phyloP scores from a whole-genome alignment of 2,329 filamentous ascomycete species.

The Colletotrichum sp. region DNA sequence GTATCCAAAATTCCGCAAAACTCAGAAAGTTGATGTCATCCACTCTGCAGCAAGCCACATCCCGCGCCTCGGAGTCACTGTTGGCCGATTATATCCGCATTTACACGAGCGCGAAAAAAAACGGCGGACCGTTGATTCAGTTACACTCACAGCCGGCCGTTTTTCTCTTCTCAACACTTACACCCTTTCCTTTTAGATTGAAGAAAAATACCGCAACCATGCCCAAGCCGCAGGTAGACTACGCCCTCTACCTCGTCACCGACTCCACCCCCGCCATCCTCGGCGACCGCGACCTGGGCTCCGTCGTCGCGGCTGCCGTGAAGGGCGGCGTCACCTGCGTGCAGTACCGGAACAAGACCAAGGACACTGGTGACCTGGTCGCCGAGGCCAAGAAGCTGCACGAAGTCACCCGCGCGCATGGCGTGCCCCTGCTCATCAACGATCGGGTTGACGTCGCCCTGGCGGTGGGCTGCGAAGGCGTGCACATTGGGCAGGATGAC shows the following conservation, averaged over 20 bases:
- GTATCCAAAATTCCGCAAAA: background rate
- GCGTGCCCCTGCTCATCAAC: conserved; percentile 87
- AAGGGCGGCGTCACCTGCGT: conserved; percentile 84
- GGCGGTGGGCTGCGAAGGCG: conserved; percentile 86
- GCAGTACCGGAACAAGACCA: conserved; percentile 89
- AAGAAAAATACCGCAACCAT: conserved; percentile 24
- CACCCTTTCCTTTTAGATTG: background rate
- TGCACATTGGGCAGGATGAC: conserved; percentile 95
- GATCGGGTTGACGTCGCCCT: conserved; percentile 90
- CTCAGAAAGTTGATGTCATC: background rate
- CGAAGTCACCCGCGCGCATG: conserved; percentile 67
- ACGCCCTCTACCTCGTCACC: conserved; percentile 88
- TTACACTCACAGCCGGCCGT: background rate
- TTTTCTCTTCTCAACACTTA: background rate
- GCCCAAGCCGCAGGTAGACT: conserved; percentile 61
- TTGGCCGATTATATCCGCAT: conserved; percentile 16
- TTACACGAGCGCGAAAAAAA: background rate
- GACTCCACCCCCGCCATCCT: conserved; percentile 90
- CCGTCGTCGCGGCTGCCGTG: conserved; percentile 78
- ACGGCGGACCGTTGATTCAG: background rate
- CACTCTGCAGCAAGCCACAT: background rate
- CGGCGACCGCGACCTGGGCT: conserved; percentile 69
- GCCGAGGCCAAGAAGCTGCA: conserved; percentile 76
- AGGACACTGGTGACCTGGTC: conserved; percentile 75
- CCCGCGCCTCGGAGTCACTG: background rate